phyloP scores from a whole-genome alignment of 192 early-diverging fungal genomes.

The Ramicandelaber brevisporus region DNA sequence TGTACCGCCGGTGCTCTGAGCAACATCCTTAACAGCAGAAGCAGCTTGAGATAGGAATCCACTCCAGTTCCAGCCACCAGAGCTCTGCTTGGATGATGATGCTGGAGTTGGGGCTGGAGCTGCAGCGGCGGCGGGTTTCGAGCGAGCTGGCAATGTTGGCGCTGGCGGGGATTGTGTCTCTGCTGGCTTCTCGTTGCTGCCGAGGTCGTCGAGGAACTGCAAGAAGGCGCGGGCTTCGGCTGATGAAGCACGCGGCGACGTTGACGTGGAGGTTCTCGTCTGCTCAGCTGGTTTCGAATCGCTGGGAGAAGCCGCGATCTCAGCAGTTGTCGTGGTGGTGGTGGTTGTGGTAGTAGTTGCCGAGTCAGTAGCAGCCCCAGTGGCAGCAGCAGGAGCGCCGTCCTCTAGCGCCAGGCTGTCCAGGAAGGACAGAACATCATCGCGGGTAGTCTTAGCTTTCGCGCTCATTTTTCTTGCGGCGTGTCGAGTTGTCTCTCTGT shows the following conservation, averaged over 20 bases:
- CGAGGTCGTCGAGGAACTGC: slow-evolving; percentile 15
- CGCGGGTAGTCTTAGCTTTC: too few relatives aligned
- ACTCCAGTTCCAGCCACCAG: slow-evolving; percentile 9
- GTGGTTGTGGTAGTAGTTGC: neutral
- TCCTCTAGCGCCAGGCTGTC: slow-evolving; percentile 11
- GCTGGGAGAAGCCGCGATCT: slow-evolving; percentile 2
- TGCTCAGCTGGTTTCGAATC: too few relatives aligned
- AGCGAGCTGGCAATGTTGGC: slow-evolving; percentile 1
- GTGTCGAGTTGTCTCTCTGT: slow-evolving; percentile 4
- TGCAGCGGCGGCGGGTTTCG: slow-evolving; percentile 1
- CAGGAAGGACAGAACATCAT: slow-evolving; percentile 18
- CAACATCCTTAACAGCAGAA: slow-evolving; percentile 14
- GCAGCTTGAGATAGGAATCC: slow-evolving; percentile 17
- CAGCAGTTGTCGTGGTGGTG: neutral
- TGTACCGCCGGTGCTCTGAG: slow-evolving; percentile 4
- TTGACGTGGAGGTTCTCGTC: neutral
- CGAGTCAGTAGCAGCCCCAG: slow-evolving; percentile 1
- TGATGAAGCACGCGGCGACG: neutral
- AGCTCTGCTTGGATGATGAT: neutral
- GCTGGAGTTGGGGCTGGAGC: neutral
- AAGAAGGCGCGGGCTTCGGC: slow-evolving; percentile 13
- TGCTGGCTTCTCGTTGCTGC: slow-evolving; percentile 7
- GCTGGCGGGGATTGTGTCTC: slow-evolving; percentile 8
- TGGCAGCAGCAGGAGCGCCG: neutral
- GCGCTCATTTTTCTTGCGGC: slow-evolving; percentile 15